phyloP scores from a whole-genome alignment of 805 yeast species.

The Kuraishia floccosa region DNA sequence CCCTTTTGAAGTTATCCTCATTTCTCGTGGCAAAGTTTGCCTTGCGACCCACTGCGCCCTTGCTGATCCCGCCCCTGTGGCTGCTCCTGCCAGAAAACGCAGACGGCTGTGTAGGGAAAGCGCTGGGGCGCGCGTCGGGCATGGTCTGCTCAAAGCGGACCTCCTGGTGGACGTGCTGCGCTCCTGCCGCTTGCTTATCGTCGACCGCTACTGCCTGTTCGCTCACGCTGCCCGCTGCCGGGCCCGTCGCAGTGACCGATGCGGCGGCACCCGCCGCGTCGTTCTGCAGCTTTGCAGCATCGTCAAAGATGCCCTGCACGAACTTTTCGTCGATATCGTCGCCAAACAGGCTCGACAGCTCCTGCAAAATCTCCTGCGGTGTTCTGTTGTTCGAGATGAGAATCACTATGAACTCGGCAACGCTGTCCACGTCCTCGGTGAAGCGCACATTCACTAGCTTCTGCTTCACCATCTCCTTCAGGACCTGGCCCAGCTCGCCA shows the following conservation, averaged over 20 bases:
- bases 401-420: conserved; percentile 66
- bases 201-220: conserved; percentile 4
- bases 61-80: conserved; percentile 17
- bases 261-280: conserved; percentile 7
- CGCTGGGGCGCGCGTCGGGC: neutral
- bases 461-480: conserved; percentile 29
- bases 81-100: conserved; percentile 7
- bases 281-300: conserved; percentile 29
- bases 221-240: conserved; percentile 6
- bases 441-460: conserved; percentile 28
- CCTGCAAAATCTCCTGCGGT: conserved; percentile 47
- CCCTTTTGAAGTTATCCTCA: conserved; percentile 26
- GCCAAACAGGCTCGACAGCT: conserved; percentile 51
- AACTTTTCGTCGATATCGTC: conserved; percentile 47
- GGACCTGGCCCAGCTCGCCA: conserved; percentile 23
- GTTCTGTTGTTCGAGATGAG: conserved; percentile 59
- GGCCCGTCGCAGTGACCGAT: conserved; percentile 3
- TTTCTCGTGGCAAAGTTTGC: conserved; percentile 23
- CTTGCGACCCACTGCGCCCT: conserved; percentile 6
- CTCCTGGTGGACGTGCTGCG: conserved; percentile 8
- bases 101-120: conserved; percentile 11
- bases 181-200: conserved; percentile 8
- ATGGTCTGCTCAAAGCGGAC: conserved; percentile 1
- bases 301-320: conserved; percentile 44
- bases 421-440: conserved; percentile 43